Conservation (phyloP, 352 stramenopile genomes). For the Phytophthora litchii region DNA sequence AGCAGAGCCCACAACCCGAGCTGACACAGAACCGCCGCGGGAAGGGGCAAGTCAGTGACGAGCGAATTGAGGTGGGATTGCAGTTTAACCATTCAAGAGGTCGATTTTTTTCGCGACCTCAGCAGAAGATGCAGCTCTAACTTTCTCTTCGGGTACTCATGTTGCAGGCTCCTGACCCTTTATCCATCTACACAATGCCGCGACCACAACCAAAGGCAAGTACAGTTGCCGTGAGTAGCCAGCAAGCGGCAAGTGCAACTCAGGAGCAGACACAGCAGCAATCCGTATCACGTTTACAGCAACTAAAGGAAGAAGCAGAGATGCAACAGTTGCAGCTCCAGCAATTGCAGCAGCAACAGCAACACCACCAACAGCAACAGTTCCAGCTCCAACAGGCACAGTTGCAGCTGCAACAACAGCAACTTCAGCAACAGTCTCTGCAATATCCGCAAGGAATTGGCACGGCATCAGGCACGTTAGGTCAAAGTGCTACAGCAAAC, state of each 20-base stretch:
- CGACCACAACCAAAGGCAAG: conserved; percentile 28
- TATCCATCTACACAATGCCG: conserved; percentile 30
- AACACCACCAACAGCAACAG: conserved; percentile 38
- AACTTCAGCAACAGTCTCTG: conserved; percentile 35
- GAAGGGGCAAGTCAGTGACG: conserved; percentile 27
- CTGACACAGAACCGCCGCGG: conserved; percentile 36
- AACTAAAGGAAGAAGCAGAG: conserved; percentile 39
- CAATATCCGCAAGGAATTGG: conserved; percentile 41
- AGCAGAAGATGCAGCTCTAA: conserved; percentile 22
- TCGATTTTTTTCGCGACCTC: conserved; percentile 22
- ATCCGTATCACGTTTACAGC: conserved; percentile 22
- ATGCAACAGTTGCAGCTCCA: conserved; percentile 40
- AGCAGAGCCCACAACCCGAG: conserved; percentile 40
- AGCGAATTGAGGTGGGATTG: conserved; percentile 22
- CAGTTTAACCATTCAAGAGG: conserved; percentile 3
- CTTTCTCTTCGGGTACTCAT: conserved; percentile 9
- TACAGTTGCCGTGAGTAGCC: conserved; percentile 20
- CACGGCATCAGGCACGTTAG: conserved; percentile 30
- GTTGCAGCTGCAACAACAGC: conserved; percentile 11
- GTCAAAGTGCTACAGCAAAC: conserved; percentile 37
- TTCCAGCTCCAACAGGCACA: conserved; percentile 38
- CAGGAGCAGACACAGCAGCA: conserved; percentile 11
- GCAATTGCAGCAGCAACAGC: conserved; percentile 40
- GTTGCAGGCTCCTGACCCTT: conserved; percentile 17
- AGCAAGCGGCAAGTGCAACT: conserved; percentile 12